Conservation (phyloP, 352 stramenopile species). For the Globisporangium solare region DNA sequence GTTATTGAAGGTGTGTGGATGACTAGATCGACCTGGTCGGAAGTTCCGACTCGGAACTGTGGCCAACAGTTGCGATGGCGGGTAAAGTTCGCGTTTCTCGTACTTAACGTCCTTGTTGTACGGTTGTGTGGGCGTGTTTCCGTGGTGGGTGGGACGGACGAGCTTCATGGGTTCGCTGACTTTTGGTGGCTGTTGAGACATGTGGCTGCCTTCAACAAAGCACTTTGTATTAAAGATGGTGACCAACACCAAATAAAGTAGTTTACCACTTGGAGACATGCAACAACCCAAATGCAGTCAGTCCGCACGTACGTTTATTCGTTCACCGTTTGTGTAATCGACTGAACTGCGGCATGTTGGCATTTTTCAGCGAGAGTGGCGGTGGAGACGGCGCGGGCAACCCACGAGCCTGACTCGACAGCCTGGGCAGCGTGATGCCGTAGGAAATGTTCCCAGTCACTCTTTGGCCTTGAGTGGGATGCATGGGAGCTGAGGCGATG, state of each 20-base stretch:
- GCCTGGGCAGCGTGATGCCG: slow-evolving; percentile 27
- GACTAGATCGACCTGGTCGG: neutral
- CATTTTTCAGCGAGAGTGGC: slow-evolving; percentile 26
- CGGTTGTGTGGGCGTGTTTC: neutral
- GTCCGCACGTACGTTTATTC: neutral
- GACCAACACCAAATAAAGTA: no score
- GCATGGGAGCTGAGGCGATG: neutral
- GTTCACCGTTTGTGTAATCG: slow-evolving; percentile 56
- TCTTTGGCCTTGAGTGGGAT: slow-evolving; percentile 4
- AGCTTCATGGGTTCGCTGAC: neutral
- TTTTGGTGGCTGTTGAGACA: neutral
- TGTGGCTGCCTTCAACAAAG: neutral
- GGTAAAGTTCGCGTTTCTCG: neutral
- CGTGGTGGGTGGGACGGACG: neutral
- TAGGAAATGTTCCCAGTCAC: neutral
- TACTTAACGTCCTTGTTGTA: neutral
- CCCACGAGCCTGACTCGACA: slow-evolving; percentile 17
- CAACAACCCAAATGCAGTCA: neutral
- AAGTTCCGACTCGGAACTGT: neutral
- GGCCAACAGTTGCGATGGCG: no score
- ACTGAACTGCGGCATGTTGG: slow-evolving; percentile 52
- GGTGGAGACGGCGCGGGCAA: slow-evolving; percentile 34
- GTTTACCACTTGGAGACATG: no score
- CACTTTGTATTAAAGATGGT: neutral
- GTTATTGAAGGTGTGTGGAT: no score